Conservation (phyloP, 805 yeast species). For the Candida germanica region DNA sequence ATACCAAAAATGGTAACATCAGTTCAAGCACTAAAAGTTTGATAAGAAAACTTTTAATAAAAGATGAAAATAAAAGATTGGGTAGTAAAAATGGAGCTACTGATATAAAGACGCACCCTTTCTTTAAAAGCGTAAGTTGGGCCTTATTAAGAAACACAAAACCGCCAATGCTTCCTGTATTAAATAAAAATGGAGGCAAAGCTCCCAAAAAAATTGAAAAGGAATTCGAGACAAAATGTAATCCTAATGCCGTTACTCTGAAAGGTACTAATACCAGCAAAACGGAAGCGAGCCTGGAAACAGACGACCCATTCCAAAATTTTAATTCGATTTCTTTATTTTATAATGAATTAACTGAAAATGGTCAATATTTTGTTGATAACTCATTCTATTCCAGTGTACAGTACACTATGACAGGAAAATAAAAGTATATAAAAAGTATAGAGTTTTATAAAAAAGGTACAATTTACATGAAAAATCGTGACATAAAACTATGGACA, state of each 20-base stretch:
- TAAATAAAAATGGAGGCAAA: constrained; percentile 29
- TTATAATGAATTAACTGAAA: constrained; percentile 52
- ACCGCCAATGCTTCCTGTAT: constrained; percentile 93
- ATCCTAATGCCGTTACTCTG: constrained; percentile 1
- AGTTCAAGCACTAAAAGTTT: constrained; percentile 76
- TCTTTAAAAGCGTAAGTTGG: constrained; percentile 93
- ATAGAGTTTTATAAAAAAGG: neutral
- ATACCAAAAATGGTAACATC: constrained; percentile 37
- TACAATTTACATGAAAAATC: neutral
- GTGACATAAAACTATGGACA: neutral
- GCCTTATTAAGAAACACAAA: constrained; percentile 87
- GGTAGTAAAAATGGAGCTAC: constrained; percentile 96
- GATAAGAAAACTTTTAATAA: constrained; percentile 76
- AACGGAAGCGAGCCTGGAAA: constrained; percentile 16
- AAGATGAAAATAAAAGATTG: constrained; percentile 83
- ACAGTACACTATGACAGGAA: constrained; percentile 55
- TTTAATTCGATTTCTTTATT: constrained; percentile 85
- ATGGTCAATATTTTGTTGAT: constrained; percentile 45
- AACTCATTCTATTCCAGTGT: constrained; percentile 49
- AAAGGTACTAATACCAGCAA: constrained; percentile 1
- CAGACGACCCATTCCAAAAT: constrained; percentile 74
- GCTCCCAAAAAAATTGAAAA: constrained; percentile 17
- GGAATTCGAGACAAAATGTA: constrained; percentile 15
- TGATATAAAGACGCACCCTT: constrained; percentile 86
- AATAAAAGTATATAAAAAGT: neutral